phyloP scores from a whole-genome alignment of 257 asterid species.

The Solanum pennellii region DNA sequence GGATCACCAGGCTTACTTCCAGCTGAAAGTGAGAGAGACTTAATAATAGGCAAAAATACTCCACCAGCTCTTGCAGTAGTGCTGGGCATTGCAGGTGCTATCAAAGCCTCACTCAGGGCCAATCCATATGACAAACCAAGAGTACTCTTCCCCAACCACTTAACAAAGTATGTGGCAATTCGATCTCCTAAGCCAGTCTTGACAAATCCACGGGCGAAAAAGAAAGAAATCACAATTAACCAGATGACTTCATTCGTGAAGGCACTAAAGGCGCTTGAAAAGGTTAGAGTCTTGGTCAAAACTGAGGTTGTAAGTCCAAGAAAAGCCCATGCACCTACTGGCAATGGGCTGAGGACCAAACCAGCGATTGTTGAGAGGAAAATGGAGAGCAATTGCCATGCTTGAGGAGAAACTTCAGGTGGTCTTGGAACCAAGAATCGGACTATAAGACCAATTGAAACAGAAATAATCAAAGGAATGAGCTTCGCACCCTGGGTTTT shows the following conservation, averaged over 20 bases:
- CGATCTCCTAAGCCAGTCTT: slow-evolving; percentile 90
- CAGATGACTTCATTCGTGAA: slow-evolving; percentile 91
- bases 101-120: slow-evolving; percentile 82
- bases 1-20: slow-evolving; percentile 80
- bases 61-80: slow-evolving; percentile 99
- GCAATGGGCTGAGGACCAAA: slow-evolving; percentile 73
- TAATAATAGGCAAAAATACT: slow-evolving; percentile 79
- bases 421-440: slow-evolving; percentile 73
- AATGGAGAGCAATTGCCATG: slow-evolving; percentile 80
- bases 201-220: slow-evolving; percentile 90
- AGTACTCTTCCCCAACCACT: slow-evolving; percentile 88
- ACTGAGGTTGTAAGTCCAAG: slow-evolving; percentile 65
- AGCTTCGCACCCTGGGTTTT: slow-evolving; percentile 54
- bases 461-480: slow-evolving; percentile 47
- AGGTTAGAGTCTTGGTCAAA: slow-evolving; percentile 53
- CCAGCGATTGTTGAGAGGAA: slow-evolving; percentile 88
- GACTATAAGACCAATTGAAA: slow-evolving; percentile 54
- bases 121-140: slow-evolving; percentile 86
- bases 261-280: slow-evolving; percentile 65
- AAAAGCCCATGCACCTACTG: slow-evolving; percentile 97
- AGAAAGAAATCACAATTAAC: slow-evolving; percentile 84
- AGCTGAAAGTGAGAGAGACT: slow-evolving; percentile 67
- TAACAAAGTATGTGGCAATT: slow-evolving; percentile 78
- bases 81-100: slow-evolving; percentile 98
- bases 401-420: slow-evolving; percentile 62